A percentile compares a stretch with the other conserved stretches of the same genome.
Conservation (phyloP, 116 monocot species). For the Phalaenopsis hybrid region DNA sequence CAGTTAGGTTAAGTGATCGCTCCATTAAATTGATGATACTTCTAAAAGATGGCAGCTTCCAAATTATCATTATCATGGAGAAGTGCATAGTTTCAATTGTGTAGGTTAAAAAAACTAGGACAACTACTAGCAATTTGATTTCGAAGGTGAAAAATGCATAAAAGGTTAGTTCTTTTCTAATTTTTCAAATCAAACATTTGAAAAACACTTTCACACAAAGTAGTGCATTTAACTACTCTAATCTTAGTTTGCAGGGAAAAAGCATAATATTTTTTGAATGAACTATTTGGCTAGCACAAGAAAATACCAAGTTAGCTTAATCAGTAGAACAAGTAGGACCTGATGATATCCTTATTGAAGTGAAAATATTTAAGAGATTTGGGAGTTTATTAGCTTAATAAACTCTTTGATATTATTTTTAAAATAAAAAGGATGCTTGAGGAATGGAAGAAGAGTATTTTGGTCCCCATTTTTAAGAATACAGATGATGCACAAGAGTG, state of each 20-base stretch:
- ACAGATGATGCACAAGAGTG: no score
- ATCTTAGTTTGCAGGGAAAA: neutral
- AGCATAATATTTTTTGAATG: neutral
- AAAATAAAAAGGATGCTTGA: no score
- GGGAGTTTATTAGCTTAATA: no score
- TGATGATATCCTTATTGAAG: no score
- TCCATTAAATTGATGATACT: neutral
- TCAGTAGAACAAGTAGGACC: neutral
- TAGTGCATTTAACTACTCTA: neutral
- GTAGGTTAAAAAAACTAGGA: neutral
- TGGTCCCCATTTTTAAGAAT: no score
- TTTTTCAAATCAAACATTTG: neutral
- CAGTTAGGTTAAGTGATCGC: neutral
- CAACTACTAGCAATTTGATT: neutral
- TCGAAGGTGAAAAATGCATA: neutral
- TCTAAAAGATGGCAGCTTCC: neutral
- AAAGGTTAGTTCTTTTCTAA: neutral
- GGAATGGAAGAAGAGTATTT: no score
- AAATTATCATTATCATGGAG: neutral
- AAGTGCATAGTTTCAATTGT: neutral
- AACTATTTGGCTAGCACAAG: neutral
- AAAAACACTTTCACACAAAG: neutral
- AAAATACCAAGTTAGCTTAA: neutral
- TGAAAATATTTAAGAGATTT: no score
- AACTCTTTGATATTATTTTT: no score